Percentiles rank a stretch among this genome's conserved stretches.
Conservation (phyloP, 768 basidiomycete genomes). For the Tulasnella sp. region DNA sequence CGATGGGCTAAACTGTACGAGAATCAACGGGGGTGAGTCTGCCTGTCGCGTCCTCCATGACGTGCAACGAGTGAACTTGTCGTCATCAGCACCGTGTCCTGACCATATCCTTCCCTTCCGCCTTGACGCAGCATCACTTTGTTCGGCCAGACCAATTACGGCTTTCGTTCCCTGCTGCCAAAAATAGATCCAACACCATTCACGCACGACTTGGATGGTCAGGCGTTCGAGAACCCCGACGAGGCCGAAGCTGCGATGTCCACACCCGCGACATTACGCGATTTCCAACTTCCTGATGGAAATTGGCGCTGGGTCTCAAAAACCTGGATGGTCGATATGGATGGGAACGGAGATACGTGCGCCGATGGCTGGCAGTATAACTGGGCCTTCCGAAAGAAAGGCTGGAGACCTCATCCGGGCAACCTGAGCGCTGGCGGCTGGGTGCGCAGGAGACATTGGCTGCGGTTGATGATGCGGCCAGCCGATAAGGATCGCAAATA, state of each 20-base stretch:
- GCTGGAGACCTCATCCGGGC: constrained; percentile 66
- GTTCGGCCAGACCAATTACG: constrained; percentile 72
- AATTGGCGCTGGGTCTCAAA: constrained; percentile 78
- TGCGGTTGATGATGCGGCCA: constrained; percentile 78
- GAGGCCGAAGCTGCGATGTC: neutral
- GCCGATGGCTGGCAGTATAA: constrained; percentile 73
- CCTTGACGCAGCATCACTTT: constrained; percentile 49
- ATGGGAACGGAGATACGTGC: constrained; percentile 70
- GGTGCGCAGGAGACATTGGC: constrained; percentile 78
- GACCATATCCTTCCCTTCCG: neutral
- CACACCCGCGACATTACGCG: constrained; percentile 45
- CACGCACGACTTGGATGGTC: constrained; percentile 48
- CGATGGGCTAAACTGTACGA: constrained; percentile 78
- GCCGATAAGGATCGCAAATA: constrained; percentile 35
- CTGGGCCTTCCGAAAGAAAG: constrained; percentile 61
- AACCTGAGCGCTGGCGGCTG: constrained; percentile 60
- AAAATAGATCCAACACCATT: constrained; percentile 64
- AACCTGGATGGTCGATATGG: constrained; percentile 87
- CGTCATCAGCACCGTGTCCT: constrained; percentile 12
- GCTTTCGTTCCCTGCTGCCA: constrained; percentile 63
- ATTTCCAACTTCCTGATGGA: constrained; percentile 74
- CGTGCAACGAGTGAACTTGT: neutral
- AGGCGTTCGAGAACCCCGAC: constrained; percentile 29
- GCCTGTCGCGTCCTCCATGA: neutral
- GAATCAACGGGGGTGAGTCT: constrained; percentile 71